Conservation (phyloP, 2,329 filamentous ascomycete genomes). For the Apiospora koreana region DNA sequence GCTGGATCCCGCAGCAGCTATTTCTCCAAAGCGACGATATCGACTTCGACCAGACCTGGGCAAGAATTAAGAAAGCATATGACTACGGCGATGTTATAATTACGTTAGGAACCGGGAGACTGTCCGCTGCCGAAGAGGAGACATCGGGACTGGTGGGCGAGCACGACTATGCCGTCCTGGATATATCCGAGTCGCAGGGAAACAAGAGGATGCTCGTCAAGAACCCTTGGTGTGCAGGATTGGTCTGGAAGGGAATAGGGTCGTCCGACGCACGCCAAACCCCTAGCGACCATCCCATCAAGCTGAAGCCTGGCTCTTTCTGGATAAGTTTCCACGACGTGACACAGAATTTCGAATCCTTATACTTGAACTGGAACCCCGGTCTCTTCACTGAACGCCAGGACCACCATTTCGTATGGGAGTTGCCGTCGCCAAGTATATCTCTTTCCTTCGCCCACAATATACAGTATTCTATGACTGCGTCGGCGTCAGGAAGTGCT, state of each 20-base stretch:
- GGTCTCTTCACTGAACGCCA: constrained; percentile 77
- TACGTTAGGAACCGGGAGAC: constrained; percentile 85
- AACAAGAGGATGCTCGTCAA: constrained; percentile 79
- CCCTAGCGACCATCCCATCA: constrained; percentile 27
- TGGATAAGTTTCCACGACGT: constrained; percentile 92
- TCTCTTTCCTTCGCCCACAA: constrained; percentile 63
- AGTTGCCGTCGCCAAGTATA: constrained; percentile 50
- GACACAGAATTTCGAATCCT: constrained; percentile 88
- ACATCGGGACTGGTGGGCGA: constrained; percentile 82
- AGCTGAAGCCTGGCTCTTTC: constrained; percentile 70
- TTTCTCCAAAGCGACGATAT: constrained; percentile 87
- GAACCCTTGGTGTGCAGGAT: constrained; percentile 91
- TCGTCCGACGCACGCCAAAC: constrained; percentile 29
- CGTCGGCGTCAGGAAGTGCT: constrained; percentile 59
- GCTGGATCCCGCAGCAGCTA: constrained; percentile 96
- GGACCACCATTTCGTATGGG: constrained; percentile 90
- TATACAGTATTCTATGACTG: constrained; percentile 71
- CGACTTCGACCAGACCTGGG: constrained; percentile 76
- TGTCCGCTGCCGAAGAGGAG: constrained; percentile 75
- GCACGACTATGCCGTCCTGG: constrained; percentile 91
- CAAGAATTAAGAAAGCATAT: constrained; percentile 72
- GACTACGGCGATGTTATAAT: constrained; percentile 79
- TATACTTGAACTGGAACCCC: constrained; percentile 98
- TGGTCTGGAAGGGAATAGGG: constrained; percentile 65
- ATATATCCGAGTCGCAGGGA: constrained; percentile 65